A percentile compares a stretch with the other conserved stretches of the same genome.
Conservation (phyloP, 2,329 filamentous ascomycete species). For the Camptophora hylomeconis region DNA sequence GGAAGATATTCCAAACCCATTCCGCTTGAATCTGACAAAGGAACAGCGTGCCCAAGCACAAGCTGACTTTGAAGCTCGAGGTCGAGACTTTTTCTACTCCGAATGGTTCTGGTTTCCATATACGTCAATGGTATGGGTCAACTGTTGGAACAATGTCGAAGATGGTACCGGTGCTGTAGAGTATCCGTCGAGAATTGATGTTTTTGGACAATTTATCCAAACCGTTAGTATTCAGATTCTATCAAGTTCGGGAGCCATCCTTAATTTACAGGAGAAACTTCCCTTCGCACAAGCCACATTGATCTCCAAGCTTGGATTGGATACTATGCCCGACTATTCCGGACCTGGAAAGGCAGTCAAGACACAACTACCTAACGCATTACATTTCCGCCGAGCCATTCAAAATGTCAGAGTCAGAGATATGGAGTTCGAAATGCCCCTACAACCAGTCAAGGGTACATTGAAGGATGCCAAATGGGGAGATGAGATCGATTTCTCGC, state of each 20-base stretch:
- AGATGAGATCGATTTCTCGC: conserved; percentile 26
- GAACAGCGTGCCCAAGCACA: conserved; percentile 21
- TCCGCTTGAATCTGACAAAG: conserved; percentile 20
- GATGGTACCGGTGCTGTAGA: conserved; percentile 1
- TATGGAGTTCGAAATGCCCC: conserved; percentile 32
- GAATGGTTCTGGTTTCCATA: conserved; percentile 41
- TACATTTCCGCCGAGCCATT: conserved; percentile 34
- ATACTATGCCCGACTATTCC: conserved; percentile 17
- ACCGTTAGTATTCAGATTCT: conserved; percentile 6
- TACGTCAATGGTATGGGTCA: conserved; percentile 30
- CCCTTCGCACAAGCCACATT: conserved; percentile 7
- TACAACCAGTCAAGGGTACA: conserved; percentile 19
- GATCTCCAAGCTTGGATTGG: conserved; percentile 20
- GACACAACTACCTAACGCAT: conserved; percentile 29
- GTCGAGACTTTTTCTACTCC: conserved; percentile 29
- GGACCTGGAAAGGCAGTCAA: conserved; percentile 20
- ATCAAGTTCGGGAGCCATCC: neutral
- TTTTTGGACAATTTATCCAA: conserved; percentile 27
- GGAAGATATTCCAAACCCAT: conserved; percentile 26
- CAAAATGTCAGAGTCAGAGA: conserved; percentile 34
- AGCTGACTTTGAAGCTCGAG: conserved; percentile 26
- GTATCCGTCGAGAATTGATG: conserved; percentile 26
- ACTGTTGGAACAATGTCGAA: conserved; percentile 29
- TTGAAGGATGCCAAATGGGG: conserved; percentile 15
- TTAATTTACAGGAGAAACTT: conserved; percentile 4